Evolutionary conservation across 2,329 filamentous ascomycete genomes (phyloP).

Genomic region (Trichoderma brevicompactum): DNA sequence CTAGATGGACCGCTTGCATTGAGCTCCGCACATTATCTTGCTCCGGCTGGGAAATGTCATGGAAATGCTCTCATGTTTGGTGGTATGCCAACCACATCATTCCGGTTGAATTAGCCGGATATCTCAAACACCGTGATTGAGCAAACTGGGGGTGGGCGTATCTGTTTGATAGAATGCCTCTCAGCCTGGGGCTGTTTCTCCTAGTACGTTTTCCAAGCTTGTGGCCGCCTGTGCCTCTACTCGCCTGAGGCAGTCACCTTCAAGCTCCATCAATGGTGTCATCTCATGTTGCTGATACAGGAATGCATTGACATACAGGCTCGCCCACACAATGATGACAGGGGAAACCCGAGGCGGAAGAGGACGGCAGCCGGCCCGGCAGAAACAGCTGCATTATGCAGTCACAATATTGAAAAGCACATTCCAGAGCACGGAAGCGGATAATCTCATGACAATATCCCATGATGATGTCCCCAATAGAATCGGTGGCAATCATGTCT

Average conservation of each 20-base stretch:
- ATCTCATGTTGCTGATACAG: background rate
- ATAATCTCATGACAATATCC: background rate
- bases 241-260: background rate
- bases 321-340: background rate
- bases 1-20: background rate
- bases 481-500: constrained; percentile 13
- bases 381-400: constrained; percentile 11
- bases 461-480: background rate
- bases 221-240: constrained; percentile 7
- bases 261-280: background rate
- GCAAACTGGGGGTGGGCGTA: background rate
- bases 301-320: background rate
- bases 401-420: background rate
- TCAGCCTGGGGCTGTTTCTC: background rate
- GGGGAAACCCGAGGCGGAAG: background rate
- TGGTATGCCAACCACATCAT: background rate
- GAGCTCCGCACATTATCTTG: background rate
- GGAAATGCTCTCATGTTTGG: background rate
- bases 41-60: background rate
- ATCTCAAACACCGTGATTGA: background rate
- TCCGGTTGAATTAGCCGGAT: background rate
- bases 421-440: constrained; percentile 3
- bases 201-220: background rate
- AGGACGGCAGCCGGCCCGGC: background rate
- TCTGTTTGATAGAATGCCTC: background rate